These are phyloP conservation scores for Trichocladium uniseriatum DNA, from an alignment of 495 filamentous ascomycete genomes.

Conservation along the genomic window DNA sequence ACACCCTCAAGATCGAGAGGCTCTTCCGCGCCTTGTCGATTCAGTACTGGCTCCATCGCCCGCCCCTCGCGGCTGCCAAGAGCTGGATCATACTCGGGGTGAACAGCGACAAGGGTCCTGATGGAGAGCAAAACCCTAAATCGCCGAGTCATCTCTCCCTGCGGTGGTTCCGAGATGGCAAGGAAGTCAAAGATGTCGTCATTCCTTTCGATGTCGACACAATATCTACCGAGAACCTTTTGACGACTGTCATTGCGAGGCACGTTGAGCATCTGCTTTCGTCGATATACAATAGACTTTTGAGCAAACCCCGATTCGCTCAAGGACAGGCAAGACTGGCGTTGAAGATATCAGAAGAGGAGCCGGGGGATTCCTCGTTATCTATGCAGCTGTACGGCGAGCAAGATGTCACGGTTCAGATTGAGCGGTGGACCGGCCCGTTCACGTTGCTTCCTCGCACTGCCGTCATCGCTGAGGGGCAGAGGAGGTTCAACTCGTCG, in stretches of 20 bases:
- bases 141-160: constrained; percentile 47
- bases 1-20: constrained; percentile 61
- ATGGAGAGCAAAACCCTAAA: constrained; percentile 26
- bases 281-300: constrained; percentile 49
- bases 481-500: constrained; percentile 45
- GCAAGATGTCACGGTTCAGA: constrained; percentile 47
- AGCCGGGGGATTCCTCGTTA: constrained; percentile 57
- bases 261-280: constrained; percentile 61
- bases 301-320: constrained; percentile 47
- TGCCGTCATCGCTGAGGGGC: constrained; percentile 29
- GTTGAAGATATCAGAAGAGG: constrained; percentile 44
- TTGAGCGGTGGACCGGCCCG: constrained; percentile 60
- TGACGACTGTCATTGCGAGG: constrained; percentile 63
- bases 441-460: constrained; percentile 44
- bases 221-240: constrained; percentile 61
- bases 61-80: constrained; percentile 48
- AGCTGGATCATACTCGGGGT: constrained; percentile 89
- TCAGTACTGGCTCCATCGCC: constrained; percentile 75
- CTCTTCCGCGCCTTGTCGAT: constrained; percentile 71
- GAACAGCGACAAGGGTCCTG: constrained; percentile 47
- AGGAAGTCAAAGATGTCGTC: constrained; percentile 55
- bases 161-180: constrained; percentile 77
- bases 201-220: constrained; percentile 55
- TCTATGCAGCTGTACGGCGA: constrained; percentile 55
- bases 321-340: constrained; percentile 44